phyloP scores from a whole-genome alignment of 2,329 filamentous ascomycete species.

The Camillea tinctor region DNA sequence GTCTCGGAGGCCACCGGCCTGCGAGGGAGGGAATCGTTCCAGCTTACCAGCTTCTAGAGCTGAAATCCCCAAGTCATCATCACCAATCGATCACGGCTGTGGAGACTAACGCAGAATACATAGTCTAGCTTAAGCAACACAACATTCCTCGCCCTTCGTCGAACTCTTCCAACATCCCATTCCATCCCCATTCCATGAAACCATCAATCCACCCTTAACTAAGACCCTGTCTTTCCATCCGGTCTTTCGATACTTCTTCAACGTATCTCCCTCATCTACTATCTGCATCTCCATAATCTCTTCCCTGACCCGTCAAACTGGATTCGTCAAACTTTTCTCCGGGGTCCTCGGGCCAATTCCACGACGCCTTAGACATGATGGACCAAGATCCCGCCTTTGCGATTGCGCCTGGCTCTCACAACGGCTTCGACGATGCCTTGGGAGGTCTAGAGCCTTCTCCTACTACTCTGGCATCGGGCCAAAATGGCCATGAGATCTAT shows the following conservation, averaged over 20 bases:
- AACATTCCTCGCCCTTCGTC: slow-evolving; percentile 19
- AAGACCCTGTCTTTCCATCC: slow-evolving; percentile 16
- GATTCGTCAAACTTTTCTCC: slow-evolving; percentile 50
- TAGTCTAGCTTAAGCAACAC: slow-evolving; percentile 19
- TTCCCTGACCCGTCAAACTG: slow-evolving; percentile 34
- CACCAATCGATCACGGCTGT: slow-evolving; percentile 11
- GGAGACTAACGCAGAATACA: slow-evolving; percentile 16
- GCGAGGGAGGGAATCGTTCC: neutral
- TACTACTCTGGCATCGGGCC: slow-evolving; percentile 36
- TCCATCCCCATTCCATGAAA: slow-evolving; percentile 21
- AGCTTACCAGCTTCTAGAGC: slow-evolving; percentile 3
- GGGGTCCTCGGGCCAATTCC: slow-evolving; percentile 52
- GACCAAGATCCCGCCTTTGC: slow-evolving; percentile 40
- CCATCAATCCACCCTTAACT: slow-evolving; percentile 18
- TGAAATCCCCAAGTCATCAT: slow-evolving; percentile 5
- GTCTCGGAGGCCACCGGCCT: neutral
- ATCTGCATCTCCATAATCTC: slow-evolving; percentile 1
- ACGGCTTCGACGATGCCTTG: slow-evolving; percentile 49
- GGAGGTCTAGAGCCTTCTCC: slow-evolving; percentile 49
- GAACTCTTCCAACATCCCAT: slow-evolving; percentile 14
- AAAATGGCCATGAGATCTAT: slow-evolving; percentile 24
- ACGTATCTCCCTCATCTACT: slow-evolving; percentile 5
- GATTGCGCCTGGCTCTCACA: slow-evolving; percentile 22
- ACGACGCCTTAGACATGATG: slow-evolving; percentile 53
- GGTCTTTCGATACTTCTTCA: slow-evolving; percentile 10